Evolutionary conservation across 148 eudicot species (phyloP), one percentile per base, ranked within the genome.

Genomic region (Heliosperma pusillum): DNA sequence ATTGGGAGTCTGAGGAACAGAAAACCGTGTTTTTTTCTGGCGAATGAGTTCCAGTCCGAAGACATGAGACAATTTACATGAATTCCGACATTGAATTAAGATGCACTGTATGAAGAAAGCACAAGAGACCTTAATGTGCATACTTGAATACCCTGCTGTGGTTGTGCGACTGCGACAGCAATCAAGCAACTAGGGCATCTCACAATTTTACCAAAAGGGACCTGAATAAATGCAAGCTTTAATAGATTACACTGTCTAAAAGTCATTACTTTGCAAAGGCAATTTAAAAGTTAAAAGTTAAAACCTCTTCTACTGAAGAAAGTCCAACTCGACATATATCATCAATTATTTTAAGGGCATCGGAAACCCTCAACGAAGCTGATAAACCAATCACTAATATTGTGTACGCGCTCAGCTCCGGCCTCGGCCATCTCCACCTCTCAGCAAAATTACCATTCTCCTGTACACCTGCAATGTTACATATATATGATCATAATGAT

Each of bases 61-160:
- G 24, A 36, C 42, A 7, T 36, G 42, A 36, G 42, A 36, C 9
- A 36, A 36, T 36, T 17, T 53, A 8, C 69, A 53, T 50, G 64
- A 68, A 59, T 6, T 20, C 58, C 20, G 57, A 53, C 53, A 57
- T 44, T 0, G 60, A 66, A 21, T 71, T 56, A 0, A 6, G 73
- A 26, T 58, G 79, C 25, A 50, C 45, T 45, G 66, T 20, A 77
- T 50, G 2, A 70, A 65, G 66, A 55, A 64, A 66, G 50, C 64
- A 65, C 33, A 70, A 65, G 75, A 74, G 77, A 74, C 79, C 79
- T 81, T 75, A 44, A 83, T 72, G 68, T 82, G 86, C 92, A 75
- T 90, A 83, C 99, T 89, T 95, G 99, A 80, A 90, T 86, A 87
- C 99, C 97, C 89, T 92, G 88, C 80, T 92, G 97, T 12, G 99